Evolutionary conservation across 2,329 filamentous ascomycete species (phyloP).

Genomic region (Penicillium corylophilum): DNA sequence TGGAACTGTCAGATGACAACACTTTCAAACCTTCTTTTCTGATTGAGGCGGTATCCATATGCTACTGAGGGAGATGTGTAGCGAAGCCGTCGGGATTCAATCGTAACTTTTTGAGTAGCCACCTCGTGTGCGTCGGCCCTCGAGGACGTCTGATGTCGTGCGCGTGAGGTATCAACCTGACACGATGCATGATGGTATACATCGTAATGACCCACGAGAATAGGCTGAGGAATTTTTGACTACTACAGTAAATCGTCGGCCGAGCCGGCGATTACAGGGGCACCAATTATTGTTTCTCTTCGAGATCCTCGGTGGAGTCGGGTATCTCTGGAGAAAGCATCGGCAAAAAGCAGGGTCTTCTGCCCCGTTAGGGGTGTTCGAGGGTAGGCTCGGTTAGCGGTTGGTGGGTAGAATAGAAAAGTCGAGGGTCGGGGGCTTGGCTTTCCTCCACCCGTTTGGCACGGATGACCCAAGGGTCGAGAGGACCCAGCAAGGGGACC

Average conservation of each 20-base stretch:
- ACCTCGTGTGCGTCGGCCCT: slow-evolving; percentile 7
- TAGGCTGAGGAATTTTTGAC: slow-evolving; percentile 2
- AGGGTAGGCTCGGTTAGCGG: background rate
- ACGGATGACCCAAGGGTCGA: background rate
- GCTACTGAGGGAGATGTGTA: slow-evolving; percentile 7
- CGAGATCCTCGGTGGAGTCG: slow-evolving; percentile 8
- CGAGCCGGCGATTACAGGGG: slow-evolving; percentile 12
- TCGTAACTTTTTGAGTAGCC: background rate
- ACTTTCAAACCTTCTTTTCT: background rate
- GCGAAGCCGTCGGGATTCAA: slow-evolving; percentile 4
- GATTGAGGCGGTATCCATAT: background rate
- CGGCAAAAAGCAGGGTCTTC: slow-evolving; percentile 11
- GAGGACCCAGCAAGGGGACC: background rate
- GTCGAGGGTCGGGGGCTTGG: background rate
- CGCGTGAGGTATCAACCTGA: slow-evolving; percentile 6
- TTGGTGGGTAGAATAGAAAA: background rate
- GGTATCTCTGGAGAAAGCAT: slow-evolving; percentile 4
- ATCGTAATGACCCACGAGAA: slow-evolving; percentile 10
- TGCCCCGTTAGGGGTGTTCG: slow-evolving; percentile 2
- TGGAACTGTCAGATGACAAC: background rate
- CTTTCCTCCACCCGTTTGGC: background rate
- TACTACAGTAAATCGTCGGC: slow-evolving; percentile 1
- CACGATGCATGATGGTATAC: slow-evolving; percentile 7
- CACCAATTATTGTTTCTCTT: slow-evolving; percentile 8
- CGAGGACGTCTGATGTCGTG: background rate